Percentiles rank a stretch among this genome's conserved stretches.
These are phyloP conservation scores for Monosporascus cannonballus DNA, from an alignment of 2,329 filamentous ascomycete species.

Conservation along the genomic window DNA sequence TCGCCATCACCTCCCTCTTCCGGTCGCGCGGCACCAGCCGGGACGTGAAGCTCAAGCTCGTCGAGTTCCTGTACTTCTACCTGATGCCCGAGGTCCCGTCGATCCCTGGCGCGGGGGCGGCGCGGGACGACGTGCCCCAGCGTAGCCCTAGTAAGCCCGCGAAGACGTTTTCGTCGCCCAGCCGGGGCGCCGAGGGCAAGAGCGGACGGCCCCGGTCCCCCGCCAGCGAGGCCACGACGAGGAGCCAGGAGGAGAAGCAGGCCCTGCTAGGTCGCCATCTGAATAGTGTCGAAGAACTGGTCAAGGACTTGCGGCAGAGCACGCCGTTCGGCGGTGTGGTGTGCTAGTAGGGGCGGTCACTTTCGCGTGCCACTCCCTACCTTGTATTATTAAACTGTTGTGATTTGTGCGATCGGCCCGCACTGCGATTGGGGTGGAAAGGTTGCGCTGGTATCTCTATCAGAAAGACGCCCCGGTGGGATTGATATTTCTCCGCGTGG, in stretches of 20 bases:
- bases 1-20: slow-evolving; percentile 89
- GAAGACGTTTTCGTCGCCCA: slow-evolving; percentile 44
- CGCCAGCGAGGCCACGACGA: slow-evolving; percentile 40
- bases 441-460: too few relatives aligned
- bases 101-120: slow-evolving; percentile 43
- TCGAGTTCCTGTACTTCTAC: slow-evolving; percentile 98
- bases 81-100: slow-evolving; percentile 82
- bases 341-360: slow-evolving; percentile 25
- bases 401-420: too few relatives aligned
- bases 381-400: too few relatives aligned
- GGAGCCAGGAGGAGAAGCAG: slow-evolving; percentile 77
- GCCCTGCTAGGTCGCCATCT: slow-evolving; percentile 69
- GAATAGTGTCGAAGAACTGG: slow-evolving; percentile 76
- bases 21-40: slow-evolving; percentile 79
- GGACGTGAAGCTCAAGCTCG: slow-evolving; percentile 90
- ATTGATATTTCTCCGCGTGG: too few relatives aligned
- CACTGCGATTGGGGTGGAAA: too few relatives aligned
- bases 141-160: slow-evolving; percentile 64
- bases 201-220: slow-evolving; percentile 25
- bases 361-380: too few relatives aligned
- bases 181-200: slow-evolving; percentile 6
- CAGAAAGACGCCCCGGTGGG: too few relatives aligned
- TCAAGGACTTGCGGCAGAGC: slow-evolving; percentile 75
- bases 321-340: slow-evolving; percentile 57
- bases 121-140: slow-evolving; percentile 44